Conservation (phyloP, 495 filamentous ascomycete species). For the Aspergillus sparsus region DNA sequence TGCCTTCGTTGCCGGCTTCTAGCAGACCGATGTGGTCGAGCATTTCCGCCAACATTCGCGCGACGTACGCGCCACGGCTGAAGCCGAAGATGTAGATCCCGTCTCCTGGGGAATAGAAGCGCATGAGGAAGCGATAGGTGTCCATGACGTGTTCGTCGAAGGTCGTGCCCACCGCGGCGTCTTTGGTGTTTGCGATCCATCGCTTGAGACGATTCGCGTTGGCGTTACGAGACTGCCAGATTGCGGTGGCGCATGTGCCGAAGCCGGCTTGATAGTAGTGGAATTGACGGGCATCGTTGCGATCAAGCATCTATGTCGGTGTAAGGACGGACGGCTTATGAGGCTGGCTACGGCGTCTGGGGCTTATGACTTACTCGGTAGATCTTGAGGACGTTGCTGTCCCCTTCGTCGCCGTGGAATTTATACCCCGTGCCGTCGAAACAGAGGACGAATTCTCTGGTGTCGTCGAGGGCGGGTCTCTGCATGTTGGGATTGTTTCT, state of each 20-base stretch:
- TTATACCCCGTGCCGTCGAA: constrained; percentile 49
- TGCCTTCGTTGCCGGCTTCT: constrained; percentile 74
- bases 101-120: constrained; percentile 69
- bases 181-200: constrained; percentile 35
- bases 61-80: constrained; percentile 75
- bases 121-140: constrained; percentile 81
- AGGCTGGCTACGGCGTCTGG: too few species aligned
- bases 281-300: constrained; percentile 25
- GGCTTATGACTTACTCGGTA: too few species aligned
- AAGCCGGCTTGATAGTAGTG: neutral
- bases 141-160: constrained; percentile 77
- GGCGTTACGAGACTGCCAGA: neutral
- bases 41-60: constrained; percentile 80
- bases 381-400: constrained; percentile 49
- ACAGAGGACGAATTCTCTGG: constrained; percentile 42
- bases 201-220: neutral
- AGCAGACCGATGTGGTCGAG: constrained; percentile 74
- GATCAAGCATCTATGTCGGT: constrained; percentile 42
- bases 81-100: constrained; percentile 78
- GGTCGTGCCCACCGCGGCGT: constrained; percentile 69
- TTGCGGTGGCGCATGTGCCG: neutral
- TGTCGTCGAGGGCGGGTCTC: too few species aligned
- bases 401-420: constrained; percentile 36
- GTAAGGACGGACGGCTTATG: too few species aligned
- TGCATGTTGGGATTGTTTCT: too few species aligned